A percentile compares a stretch with the other conserved stretches of the same genome.
phyloP scores from a whole-genome alignment of 2,329 filamentous ascomycete species.

The Byssothecium circinans region DNA sequence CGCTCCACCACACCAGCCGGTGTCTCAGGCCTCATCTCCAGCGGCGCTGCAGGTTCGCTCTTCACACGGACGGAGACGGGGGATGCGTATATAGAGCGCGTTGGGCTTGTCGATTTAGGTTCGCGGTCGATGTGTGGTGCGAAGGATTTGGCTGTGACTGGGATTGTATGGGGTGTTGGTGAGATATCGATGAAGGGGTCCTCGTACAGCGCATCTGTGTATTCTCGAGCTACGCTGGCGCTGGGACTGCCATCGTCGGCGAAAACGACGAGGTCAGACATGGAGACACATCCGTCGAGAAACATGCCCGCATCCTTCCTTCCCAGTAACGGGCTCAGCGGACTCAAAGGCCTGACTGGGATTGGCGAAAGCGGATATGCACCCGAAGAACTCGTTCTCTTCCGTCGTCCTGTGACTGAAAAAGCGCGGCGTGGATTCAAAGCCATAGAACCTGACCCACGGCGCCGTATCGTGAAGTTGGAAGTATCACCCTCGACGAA shows the following conservation, averaged over 20 bases:
- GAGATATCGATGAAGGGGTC: neutral
- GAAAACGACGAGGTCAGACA: no score
- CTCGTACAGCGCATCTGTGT: no score
- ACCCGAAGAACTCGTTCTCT: conserved; percentile 5
- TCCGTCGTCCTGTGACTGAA: neutral
- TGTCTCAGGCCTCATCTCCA: neutral
- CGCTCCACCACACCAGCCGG: neutral
- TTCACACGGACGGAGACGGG: conserved; percentile 2
- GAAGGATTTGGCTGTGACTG: no score
- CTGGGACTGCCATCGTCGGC: no score
- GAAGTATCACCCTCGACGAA: conserved; percentile 5
- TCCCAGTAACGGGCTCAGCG: conserved; percentile 1
- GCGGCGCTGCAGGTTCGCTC: neutral
- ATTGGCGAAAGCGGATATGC: conserved; percentile 8
- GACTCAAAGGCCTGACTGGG: conserved; percentile 5
- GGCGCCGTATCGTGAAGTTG: neutral
- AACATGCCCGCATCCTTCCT: conserved; percentile 7
- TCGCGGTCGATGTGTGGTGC: conserved; percentile 1
- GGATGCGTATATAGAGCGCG: neutral
- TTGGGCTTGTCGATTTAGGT: neutral
- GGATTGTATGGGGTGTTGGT: no score
- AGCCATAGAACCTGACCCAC: neutral
- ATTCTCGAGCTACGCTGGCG: no score
- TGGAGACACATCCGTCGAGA: conserved; percentile 1
- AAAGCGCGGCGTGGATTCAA: neutral